Conservation (phyloP, 345 rosid genomes). For the Aquilaria yunnanensis region DNA sequence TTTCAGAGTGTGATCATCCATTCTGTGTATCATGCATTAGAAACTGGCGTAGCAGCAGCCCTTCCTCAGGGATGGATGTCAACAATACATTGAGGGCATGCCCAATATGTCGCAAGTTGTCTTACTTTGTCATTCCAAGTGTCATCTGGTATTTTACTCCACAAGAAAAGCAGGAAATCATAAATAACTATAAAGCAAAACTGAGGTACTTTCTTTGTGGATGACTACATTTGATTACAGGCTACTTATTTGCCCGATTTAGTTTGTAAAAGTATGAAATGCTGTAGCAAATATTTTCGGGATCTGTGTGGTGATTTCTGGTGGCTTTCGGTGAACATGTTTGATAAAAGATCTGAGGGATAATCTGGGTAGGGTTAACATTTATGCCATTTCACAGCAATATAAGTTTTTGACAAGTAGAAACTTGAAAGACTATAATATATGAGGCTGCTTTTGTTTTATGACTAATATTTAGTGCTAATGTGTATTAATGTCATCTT, state of each 20-base stretch:
- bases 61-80: constrained; percentile 78
- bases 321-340: too few species aligned
- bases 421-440: not conserved
- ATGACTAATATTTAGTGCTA: not conserved
- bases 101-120: constrained; percentile 82
- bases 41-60: constrained; percentile 80
- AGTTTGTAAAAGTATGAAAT: too few species aligned
- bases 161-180: constrained; percentile 69
- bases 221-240: too few species aligned
- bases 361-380: not conserved
- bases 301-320: too few species aligned
- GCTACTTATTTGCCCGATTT: too few species aligned
- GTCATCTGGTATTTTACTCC: constrained; percentile 75
- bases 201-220: constrained; percentile 41
- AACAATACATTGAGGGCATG: constrained; percentile 75
- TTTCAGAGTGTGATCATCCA: constrained; percentile 87
- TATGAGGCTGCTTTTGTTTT: not conserved
- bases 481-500: not conserved
- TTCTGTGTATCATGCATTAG: constrained; percentile 84
- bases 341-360: too few species aligned
- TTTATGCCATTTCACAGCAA: not conserved
- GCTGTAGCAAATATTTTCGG: too few species aligned
- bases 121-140: constrained; percentile 87
- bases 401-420: not conserved
- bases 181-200: constrained; percentile 70